These are phyloP conservation scores for Pestalotiopsis sp. DNA, from an alignment of 2,329 filamentous ascomycete species.

Conservation along the genomic window DNA sequence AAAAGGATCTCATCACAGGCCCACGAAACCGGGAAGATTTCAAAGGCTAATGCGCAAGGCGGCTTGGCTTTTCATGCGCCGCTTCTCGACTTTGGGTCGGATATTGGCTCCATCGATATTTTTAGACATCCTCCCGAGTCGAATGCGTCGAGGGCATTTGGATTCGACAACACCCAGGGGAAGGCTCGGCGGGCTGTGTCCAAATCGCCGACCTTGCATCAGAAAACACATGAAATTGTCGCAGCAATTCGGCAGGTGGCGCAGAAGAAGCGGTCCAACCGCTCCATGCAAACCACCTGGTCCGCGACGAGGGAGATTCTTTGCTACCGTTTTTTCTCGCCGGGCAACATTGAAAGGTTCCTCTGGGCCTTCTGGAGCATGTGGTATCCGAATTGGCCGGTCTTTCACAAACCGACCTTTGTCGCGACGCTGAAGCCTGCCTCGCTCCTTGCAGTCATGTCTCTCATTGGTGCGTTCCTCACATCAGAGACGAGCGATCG, in stretches of 20 bases:
- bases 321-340: conserved; percentile 22
- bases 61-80: neutral
- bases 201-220: neutral
- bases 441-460: conserved; percentile 27
- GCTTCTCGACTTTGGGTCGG: neutral
- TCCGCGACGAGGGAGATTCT: neutral
- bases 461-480: conserved; percentile 29
- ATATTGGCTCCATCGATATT: neutral
- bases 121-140: neutral
- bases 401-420: conserved; percentile 30
- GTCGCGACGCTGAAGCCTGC: conserved; percentile 17
- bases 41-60: neutral
- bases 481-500: conserved; percentile 22
- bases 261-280: neutral
- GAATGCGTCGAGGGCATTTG: neutral
- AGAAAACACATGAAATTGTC: conserved; percentile 5
- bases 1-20: neutral
- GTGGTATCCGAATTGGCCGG: conserved; percentile 33
- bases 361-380: conserved; percentile 29
- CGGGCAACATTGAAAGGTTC: conserved; percentile 24
- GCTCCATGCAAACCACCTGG: neutral
- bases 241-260: neutral
- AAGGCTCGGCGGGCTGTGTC: neutral
- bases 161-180: neutral
- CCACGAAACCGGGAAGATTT: neutral